These are phyloP conservation scores for Aureobasidium melanogenum DNA, from an alignment of 2,329 filamentous ascomycete species.

Conservation along the genomic window DNA sequence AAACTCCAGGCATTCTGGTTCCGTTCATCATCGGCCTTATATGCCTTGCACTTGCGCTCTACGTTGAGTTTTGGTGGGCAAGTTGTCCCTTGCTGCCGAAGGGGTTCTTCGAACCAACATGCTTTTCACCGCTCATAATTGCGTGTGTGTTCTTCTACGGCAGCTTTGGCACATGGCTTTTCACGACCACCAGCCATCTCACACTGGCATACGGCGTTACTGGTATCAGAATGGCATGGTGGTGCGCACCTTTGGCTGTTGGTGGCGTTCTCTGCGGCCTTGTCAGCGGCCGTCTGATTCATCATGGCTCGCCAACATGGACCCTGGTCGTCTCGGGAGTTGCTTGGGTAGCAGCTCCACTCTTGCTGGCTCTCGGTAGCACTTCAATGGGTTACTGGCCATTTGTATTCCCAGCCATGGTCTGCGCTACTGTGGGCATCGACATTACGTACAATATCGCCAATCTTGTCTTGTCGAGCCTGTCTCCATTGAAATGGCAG, in stretches of 20 bases:
- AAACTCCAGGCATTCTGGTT: constrained; percentile 20
- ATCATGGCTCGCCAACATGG: constrained; percentile 22
- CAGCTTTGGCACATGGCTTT: constrained; percentile 19
- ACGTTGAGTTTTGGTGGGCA: constrained; percentile 27
- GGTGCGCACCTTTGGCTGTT: constrained; percentile 27
- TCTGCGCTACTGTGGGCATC: constrained; percentile 28
- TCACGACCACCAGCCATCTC: constrained; percentile 26
- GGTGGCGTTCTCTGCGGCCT: constrained; percentile 26
- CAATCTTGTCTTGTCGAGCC: constrained; percentile 24
- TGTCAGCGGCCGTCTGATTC: constrained; percentile 22
- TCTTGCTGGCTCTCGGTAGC: constrained; percentile 26
- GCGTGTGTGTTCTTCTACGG: constrained; percentile 29
- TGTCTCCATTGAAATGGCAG: constrained; percentile 25
- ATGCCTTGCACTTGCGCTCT: constrained; percentile 22
- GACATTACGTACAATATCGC: constrained; percentile 29
- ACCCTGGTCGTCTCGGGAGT: constrained; percentile 24
- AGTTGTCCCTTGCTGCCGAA: constrained; percentile 27
- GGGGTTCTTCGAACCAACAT: constrained; percentile 26
- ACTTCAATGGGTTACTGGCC: constrained; percentile 27
- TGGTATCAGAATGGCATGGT: constrained; percentile 24
- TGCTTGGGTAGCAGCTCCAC: constrained; percentile 27
- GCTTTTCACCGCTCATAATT: constrained; percentile 24
- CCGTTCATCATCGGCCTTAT: constrained; percentile 22
- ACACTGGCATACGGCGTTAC: constrained; percentile 12
- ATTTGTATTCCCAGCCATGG: constrained; percentile 28